Conservation (phyloP, 352 stramenopile genomes). For the Pythium guiyangense region DNA sequence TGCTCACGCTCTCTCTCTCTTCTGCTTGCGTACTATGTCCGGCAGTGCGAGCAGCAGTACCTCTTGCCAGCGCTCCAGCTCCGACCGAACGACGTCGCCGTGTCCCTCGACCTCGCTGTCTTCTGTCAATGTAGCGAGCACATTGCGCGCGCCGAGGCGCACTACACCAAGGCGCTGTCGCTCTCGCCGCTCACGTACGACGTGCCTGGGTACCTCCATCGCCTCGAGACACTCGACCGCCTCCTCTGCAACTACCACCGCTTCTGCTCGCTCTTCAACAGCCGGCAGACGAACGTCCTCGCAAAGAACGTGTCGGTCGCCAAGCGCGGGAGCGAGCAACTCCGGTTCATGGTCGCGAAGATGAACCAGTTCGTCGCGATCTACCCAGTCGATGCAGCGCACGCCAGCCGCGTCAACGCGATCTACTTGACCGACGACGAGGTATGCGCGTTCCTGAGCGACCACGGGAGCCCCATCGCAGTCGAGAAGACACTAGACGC, state of each 20-base stretch:
- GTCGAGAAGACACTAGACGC: not conserved
- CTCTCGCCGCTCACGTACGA: slow-evolving; percentile 37
- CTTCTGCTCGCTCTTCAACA: slow-evolving; percentile 68
- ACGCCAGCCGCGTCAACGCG: slow-evolving; percentile 33
- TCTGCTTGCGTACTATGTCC: not conserved
- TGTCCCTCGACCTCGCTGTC: slow-evolving; percentile 51
- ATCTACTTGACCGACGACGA: slow-evolving; percentile 64
- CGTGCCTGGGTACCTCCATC: slow-evolving; percentile 56
- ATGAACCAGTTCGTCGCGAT: slow-evolving; percentile 54
- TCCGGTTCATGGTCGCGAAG: slow-evolving; percentile 48
- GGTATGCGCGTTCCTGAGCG: slow-evolving; percentile 19
- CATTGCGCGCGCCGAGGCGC: slow-evolving; percentile 36
- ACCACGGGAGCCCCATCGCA: not conserved
- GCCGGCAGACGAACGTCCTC: slow-evolving; percentile 42
- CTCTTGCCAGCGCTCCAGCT: slow-evolving; percentile 51
- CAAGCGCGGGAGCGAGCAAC: slow-evolving; percentile 41
- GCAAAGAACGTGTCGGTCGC: slow-evolving; percentile 36
- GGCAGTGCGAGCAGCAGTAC: slow-evolving; percentile 42
- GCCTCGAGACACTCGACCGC: slow-evolving; percentile 48
- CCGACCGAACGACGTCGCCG: slow-evolving; percentile 37
- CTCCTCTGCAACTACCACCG: slow-evolving; percentile 68
- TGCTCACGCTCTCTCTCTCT: no score
- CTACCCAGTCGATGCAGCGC: slow-evolving; percentile 23
- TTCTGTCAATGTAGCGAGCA: slow-evolving; percentile 45
- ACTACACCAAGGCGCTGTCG: slow-evolving; percentile 43